Percentiles rank a stretch among this genome's conserved stretches.
These are phyloP conservation scores for Flaveria floridana DNA, from an alignment of 140 eudicot species.

Conservation along the genomic window DNA sequence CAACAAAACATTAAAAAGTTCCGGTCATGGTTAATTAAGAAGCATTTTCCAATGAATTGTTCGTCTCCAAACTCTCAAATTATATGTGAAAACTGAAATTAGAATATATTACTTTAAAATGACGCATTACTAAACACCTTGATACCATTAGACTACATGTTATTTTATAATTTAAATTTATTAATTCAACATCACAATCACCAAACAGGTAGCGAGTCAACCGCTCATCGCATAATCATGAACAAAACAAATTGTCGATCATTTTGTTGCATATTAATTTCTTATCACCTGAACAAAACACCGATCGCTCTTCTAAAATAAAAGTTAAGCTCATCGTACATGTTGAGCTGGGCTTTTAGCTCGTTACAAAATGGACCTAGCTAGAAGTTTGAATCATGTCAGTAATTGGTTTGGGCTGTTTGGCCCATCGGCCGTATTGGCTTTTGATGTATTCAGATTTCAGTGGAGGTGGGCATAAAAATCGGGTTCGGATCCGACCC, in stretches of 20 bases:
- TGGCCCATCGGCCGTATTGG: too few relatives aligned
- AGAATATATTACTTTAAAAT: too few relatives aligned
- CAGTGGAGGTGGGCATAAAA: too few relatives aligned
- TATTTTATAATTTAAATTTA: too few relatives aligned
- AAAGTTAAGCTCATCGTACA: not conserved
- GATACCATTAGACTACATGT: too few relatives aligned
- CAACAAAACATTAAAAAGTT: not conserved
- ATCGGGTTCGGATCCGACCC: too few relatives aligned
- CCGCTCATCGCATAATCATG: conserved; percentile 36
- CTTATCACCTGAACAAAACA: conserved; percentile 27
- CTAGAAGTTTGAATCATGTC: not conserved
- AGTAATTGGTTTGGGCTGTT: too few relatives aligned
- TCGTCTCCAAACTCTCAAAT: conserved; percentile 36
- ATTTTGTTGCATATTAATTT: conserved; percentile 42
- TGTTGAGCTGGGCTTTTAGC: not conserved
- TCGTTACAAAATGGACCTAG: not conserved
- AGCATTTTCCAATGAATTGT: conserved; percentile 63
- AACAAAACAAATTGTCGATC: conserved; percentile 29
- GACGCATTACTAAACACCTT: too few relatives aligned
- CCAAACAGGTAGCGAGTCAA: not conserved
- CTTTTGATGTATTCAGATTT: too few relatives aligned
- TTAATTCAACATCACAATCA: not conserved
- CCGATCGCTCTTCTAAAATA: not conserved
- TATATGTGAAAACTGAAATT: not conserved
- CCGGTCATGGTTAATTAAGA: conserved; percentile 54